A percentile compares a stretch with the other conserved stretches of the same genome.
These are phyloP conservation scores for Geotrichum cucujoidarum DNA, from an alignment of 1,139 yeast genomes.

Conservation along the genomic window DNA sequence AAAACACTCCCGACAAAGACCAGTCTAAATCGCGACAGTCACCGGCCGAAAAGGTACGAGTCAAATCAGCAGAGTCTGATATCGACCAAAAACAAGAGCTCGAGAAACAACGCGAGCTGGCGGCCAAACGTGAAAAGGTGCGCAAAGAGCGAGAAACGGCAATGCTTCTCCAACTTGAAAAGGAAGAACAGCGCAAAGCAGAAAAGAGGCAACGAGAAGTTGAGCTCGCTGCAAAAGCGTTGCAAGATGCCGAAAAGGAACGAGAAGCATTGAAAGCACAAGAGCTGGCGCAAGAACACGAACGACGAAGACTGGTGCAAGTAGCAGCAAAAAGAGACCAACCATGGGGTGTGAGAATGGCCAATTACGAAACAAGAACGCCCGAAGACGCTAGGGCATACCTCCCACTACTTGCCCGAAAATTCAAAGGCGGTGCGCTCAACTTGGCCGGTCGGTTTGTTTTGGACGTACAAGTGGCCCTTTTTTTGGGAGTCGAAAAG, in stretches of 20 bases:
- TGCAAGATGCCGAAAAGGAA: slow-evolving; percentile 24
- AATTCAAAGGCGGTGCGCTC: neutral
- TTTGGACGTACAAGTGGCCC: slow-evolving; percentile 60
- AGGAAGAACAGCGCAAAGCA: slow-evolving; percentile 38
- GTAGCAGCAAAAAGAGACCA: slow-evolving; percentile 29
- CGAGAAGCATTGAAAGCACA: slow-evolving; percentile 7
- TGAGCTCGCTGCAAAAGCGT: slow-evolving; percentile 40
- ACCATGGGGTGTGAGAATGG: neutral
- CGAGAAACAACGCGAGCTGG: slow-evolving; percentile 22
- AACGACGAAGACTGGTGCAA: slow-evolving; percentile 20
- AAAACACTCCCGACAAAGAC: neutral
- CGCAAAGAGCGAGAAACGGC: slow-evolving; percentile 26
- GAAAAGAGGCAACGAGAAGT: slow-evolving; percentile 37
- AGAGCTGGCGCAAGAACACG: slow-evolving; percentile 28
- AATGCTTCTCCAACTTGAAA: slow-evolving; percentile 30
- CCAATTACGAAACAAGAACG: neutral
- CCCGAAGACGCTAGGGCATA: neutral
- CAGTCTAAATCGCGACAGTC: neutral
- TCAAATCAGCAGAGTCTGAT: neutral
- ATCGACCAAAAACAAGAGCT: neutral
- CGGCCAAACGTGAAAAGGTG: slow-evolving; percentile 23
- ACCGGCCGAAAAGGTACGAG: neutral
- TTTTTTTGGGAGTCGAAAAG: slow-evolving; percentile 49
- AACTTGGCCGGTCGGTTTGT: slow-evolving; percentile 37
- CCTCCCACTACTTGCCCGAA: slow-evolving; percentile 3